Base-by-base conservation (phyloP, 2,329 filamentous ascomycete species). In the Ascochyta fabae region DNA sequence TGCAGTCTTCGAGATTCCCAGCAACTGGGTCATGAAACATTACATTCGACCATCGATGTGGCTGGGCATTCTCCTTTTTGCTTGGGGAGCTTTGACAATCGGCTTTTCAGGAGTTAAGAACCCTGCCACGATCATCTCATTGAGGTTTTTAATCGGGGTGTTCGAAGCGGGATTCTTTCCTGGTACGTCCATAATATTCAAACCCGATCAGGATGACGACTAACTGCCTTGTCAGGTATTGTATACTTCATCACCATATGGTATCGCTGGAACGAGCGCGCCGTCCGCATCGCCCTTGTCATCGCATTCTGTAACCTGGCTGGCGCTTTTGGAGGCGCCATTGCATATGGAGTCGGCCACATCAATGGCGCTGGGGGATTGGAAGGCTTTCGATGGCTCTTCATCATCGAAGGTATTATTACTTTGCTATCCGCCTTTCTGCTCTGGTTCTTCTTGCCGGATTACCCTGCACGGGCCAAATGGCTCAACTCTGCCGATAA, bases 21-120 rank as follows among this genome's bases (percentile, higher is more conserved):
- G 83, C 58, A 87, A 87, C 56, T 84, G 85, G 56, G 75, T 86
- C n/a, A 78, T 87, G 16, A 87, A 86, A 60, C 75, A 79, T 2
- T 54, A 54, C 13, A 84, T 83, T 0, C 83, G 81, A 1, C 84
- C 84, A 0, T 65, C 61, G 8, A 58, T 59, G 16, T 71, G 68
- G 68, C 56, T 71, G 23, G 57, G 64, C 1, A 65, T 83, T 0
- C 73, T 87, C 1, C 85, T 85, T 52, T 61, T 67, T 29, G 59
- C 54, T 2, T 81, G 78, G 79, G 79, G 80, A 0, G 69, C 75
- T 44, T 50, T 58, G 33, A 78, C 79, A 39, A 81, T 80, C 0
- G 67, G 81, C 27, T 79, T 79, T 51, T 78, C 79, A 1, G 66
- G 79, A 3, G 75, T 77, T 3, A 66, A 77, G 12, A 75, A 73